Percentiles rank a stretch among this genome's conserved stretches.
Evolutionary conservation across 1,284 basidiomycete species (phyloP).

Genomic region (Puccinia novopanici): DNA sequence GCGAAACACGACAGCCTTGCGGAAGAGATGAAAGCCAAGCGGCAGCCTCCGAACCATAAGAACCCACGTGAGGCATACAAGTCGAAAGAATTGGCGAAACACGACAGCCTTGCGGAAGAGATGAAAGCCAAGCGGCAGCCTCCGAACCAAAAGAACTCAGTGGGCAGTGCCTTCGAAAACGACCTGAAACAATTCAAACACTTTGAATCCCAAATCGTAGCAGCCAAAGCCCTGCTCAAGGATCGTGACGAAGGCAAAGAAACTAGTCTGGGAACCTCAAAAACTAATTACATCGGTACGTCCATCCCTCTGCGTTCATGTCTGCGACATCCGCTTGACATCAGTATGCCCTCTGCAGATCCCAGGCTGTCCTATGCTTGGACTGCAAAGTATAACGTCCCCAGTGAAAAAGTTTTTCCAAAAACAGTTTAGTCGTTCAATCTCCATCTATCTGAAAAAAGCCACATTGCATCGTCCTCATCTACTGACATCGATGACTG

Average conservation of each 20-base stretch:
- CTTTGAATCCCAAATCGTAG: constrained; percentile 64
- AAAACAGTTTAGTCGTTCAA: constrained; percentile 51
- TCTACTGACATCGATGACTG: not conserved
- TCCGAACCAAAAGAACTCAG: constrained; percentile 23
- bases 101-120: too few relatives aligned
- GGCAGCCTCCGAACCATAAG: too few relatives aligned
- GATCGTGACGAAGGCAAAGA: constrained; percentile 92
- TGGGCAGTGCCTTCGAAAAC: not conserved
- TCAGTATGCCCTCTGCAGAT: constrained; percentile 64
- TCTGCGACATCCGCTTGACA: constrained; percentile 5
- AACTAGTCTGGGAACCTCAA: constrained; percentile 86
- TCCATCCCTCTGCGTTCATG: not conserved
- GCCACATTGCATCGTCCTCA: not conserved
- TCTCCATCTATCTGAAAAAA: not conserved
- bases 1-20: constrained; percentile 77
- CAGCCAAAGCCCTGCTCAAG: constrained; percentile 78
- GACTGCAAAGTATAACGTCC: constrained; percentile 63
- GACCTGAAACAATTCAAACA: not conserved
- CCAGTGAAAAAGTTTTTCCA: constrained; percentile 52
- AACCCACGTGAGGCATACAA: too few relatives aligned
- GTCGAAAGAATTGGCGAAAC: too few relatives aligned
- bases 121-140: constrained; percentile 40
- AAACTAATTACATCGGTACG: constrained; percentile 62
- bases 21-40: too few relatives aligned
- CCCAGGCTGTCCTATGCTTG: constrained; percentile 66